Base-by-base conservation (phyloP, 352 stramenopile genomes). In the Pythium brassicae region DNA sequence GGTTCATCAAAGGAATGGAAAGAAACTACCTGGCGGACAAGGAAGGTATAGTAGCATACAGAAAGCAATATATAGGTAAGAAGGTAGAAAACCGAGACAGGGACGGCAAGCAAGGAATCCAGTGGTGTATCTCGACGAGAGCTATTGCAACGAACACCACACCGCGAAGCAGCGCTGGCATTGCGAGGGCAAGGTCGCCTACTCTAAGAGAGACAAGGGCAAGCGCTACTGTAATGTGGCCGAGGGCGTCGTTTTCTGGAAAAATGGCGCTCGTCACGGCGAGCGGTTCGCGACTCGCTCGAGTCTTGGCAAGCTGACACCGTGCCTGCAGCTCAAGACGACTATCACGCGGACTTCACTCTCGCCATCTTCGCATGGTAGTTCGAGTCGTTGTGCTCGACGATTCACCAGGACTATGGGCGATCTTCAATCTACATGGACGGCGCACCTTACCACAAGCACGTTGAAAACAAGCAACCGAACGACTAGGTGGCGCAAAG, bases 121-220 rank as follows among this genome's bases (percentile, higher is more conserved):
- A 14, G 20, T 26, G 42, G 19, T 29, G n/a, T 29, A 48, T 23
- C 2, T 10, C 1, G 42, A 48, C 42, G n/a, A 48, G n/a, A 14
- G n/a, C 2, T 48, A 48, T 19, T 48, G 19, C 42, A 48, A 48
- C 42, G 42, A 48, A 19, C 42, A 48, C 20, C 42, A 48, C 42
- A 15, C 42, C 3, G 19, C 42, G 6, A 26, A 15, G 11, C 42
- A 17, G 20, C n/a, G 42, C 1, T 48, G 42, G 19, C n/a, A 26
- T 8, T 48, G n/a, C 7, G 42, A 29, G 4, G 42, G 25, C 6
- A 2, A 27, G n/a, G 10, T 26, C 19, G 20, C n/a, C 6, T 48
- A 48, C 42, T 17, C 20, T 2, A 48, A 48, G 20, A 48, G 42
- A 4, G 42, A 10, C 42, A 48, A 48, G 8, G 42, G 42, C 19